Conservation (phyloP, 352 stramenopile species). For the Globisporangium perplexum region DNA sequence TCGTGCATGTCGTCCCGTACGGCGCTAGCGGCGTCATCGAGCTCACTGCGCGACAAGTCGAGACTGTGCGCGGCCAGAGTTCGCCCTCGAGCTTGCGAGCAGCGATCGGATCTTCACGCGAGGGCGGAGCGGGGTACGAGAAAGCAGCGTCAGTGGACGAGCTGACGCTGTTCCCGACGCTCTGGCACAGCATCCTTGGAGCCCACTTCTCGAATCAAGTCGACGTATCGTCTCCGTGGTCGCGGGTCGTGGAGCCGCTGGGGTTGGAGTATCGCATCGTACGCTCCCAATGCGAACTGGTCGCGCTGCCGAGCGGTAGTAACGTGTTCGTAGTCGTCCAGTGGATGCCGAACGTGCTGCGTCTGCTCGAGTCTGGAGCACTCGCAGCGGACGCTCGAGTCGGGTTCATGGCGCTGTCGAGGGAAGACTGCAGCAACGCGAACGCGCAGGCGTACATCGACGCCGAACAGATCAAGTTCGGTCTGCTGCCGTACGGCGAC, state of each 20-base stretch:
- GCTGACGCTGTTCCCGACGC: slow-evolving; percentile 50
- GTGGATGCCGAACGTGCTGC: slow-evolving; percentile 21
- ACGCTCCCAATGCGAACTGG: slow-evolving; percentile 27
- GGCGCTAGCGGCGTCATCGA: slow-evolving; percentile 30
- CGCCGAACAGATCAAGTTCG: slow-evolving; percentile 37
- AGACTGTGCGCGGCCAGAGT: background rate
- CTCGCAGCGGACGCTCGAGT: slow-evolving; percentile 22
- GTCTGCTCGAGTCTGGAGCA: slow-evolving; percentile 12
- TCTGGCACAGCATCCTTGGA: slow-evolving; percentile 55
- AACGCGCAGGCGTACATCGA: slow-evolving; percentile 17
- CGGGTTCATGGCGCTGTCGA: slow-evolving; percentile 37
- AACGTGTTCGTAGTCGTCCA: slow-evolving; percentile 38
- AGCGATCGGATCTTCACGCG: background rate
- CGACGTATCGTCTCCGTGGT: slow-evolving; percentile 15
- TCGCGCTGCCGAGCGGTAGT: slow-evolving; percentile 20
- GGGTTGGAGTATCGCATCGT: slow-evolving; percentile 37
- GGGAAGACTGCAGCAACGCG: slow-evolving; percentile 58
- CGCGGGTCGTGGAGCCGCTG: slow-evolving; percentile 17
- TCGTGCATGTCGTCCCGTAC: slow-evolving; percentile 52
- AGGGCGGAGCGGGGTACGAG: slow-evolving; percentile 16
- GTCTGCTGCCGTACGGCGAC: slow-evolving; percentile 55
- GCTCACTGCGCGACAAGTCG: slow-evolving; percentile 24
- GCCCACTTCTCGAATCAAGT: slow-evolving; percentile 33
- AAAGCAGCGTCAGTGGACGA: slow-evolving; percentile 35
- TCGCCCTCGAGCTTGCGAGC: background rate